Evolutionary conservation across 1,139 yeast species (phyloP), one percentile per base, ranked within the genome.

Genomic region (Schwanniomyces etchellsii): DNA sequence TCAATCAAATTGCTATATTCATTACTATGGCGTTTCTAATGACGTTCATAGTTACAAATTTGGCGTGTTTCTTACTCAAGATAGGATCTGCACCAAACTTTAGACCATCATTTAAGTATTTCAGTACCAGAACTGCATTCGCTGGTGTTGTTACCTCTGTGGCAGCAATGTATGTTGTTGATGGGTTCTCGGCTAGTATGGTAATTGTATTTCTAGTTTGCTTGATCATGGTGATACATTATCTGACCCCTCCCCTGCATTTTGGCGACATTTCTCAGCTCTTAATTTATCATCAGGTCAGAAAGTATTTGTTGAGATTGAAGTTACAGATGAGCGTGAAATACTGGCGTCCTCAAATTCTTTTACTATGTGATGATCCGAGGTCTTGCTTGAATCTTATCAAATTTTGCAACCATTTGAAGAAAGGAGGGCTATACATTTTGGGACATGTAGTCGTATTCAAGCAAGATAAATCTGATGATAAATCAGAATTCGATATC

Each of bases 241-340:
- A 88, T 48, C 70, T 78, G 35, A 82, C 96, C 2, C 96, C 96
- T 2, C 96, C 97, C 4, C 88, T 86, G 52, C 82, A 88, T 23
- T 91, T 96, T 85, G 98, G 98, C 20, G 98, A 91, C 57, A 96
- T 91, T 16, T 88, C 97, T 2, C 97, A 91, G 56, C 75, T 88
- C 28, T 67, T 91, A 39, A 89, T 91, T 32, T 91, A 91, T 54
- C 98, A 91, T 50, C 98, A 91, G 55, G 97, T 91, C 4, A 67
- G 98, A 39, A 91, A 91, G 50, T 91, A 91, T 48, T 63, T 91
- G 28, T 60, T 88, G 32, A 66, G 95, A 32, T 65, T 91, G 28
- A 75, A 86, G 37, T 85, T 86, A 42, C 95, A 91, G 47, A 61
- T 66, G 63, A 94, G 91, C 51, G 96, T 91, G 30, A 91, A 91